Conservation (phyloP, 352 stramenopile genomes). For the Nothophytophthora sp. region DNA sequence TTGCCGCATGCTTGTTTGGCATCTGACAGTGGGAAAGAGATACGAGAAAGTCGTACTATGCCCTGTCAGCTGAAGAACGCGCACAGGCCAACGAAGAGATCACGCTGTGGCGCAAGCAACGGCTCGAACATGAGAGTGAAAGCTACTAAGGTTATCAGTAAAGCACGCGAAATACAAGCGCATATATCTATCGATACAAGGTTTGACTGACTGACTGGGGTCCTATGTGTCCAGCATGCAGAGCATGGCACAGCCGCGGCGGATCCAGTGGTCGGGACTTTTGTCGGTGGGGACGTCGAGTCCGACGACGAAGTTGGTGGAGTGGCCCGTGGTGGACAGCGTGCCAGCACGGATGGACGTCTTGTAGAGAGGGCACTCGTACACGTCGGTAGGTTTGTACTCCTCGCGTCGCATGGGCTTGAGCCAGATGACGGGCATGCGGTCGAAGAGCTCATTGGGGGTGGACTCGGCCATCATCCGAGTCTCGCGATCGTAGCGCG, state of each 20-base stretch:
- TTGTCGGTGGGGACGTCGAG: slow-evolving; percentile 87
- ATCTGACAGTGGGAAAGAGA: slow-evolving; percentile 65
- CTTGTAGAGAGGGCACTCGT: slow-evolving; percentile 94
- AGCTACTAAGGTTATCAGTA: slow-evolving; percentile 20
- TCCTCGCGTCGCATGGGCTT: slow-evolving; percentile 79
- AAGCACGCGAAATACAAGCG: neutral
- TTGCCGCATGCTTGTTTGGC: slow-evolving; percentile 4
- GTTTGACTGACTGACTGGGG: neutral
- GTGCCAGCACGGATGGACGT: slow-evolving; percentile 91
- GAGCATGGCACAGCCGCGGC: slow-evolving; percentile 92
- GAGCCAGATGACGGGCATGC: slow-evolving; percentile 93
- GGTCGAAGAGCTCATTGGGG: slow-evolving; percentile 89
- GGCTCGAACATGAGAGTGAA: slow-evolving; percentile 4
- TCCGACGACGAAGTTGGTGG: slow-evolving; percentile 93
- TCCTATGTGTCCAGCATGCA: slow-evolving; percentile 93
- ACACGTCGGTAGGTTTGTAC: slow-evolving; percentile 76
- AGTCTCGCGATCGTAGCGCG: slow-evolving; percentile 79
- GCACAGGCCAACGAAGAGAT: slow-evolving; percentile 72
- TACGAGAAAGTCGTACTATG: slow-evolving; percentile 71
- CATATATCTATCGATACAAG: slow-evolving; percentile 16
- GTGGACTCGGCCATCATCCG: slow-evolving; percentile 88
- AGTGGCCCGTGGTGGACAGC: slow-evolving; percentile 93
- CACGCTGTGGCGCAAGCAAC: slow-evolving; percentile 43
- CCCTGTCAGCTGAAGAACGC: slow-evolving; percentile 59
- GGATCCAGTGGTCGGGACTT: slow-evolving; percentile 91